A percentile compares a stretch with the other conserved stretches of the same genome.
Conservation (phyloP, 495 filamentous ascomycete genomes). For the Massariosphaeria phaeospora region DNA sequence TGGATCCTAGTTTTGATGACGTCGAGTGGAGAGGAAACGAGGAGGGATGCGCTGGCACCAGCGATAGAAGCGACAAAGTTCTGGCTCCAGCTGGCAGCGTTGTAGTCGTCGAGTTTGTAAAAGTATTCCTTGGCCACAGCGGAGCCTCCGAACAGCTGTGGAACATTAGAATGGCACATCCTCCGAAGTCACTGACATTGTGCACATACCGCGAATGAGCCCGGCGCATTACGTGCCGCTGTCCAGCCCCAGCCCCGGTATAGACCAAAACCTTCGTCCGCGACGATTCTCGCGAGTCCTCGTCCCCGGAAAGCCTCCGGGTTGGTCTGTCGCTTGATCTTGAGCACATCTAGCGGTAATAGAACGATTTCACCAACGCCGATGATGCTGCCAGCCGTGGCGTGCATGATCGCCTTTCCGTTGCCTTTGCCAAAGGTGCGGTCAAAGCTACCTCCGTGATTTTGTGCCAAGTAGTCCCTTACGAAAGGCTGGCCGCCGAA, state of each 20-base stretch:
- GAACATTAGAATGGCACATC: conserved; percentile 13
- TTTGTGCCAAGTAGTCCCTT: conserved; percentile 77
- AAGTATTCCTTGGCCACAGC: conserved; percentile 98
- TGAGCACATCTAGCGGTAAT: conserved; percentile 91
- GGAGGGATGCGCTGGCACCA: conserved; percentile 82
- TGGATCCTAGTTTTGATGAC: conserved; percentile 99
- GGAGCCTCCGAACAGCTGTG: conserved; percentile 90
- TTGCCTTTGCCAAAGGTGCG: conserved; percentile 88
- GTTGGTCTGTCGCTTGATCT: conserved; percentile 99
- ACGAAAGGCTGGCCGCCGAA: conserved; percentile 97
- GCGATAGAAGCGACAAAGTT: conserved; percentile 97
- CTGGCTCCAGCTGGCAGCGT: conserved; percentile 86
- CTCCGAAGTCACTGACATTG: conserved; percentile 5
- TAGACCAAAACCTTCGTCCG: conserved; percentile 90
- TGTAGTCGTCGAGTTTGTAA: conserved; percentile 84
- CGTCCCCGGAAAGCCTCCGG: conserved; percentile 95
- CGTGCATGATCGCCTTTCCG: conserved; percentile 97
- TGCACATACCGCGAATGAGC: conserved; percentile 82
- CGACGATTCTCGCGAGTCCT: conserved; percentile 81
- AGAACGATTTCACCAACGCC: conserved; percentile 96
- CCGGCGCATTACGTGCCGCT: conserved; percentile 92
- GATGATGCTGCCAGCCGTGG: conserved; percentile 89
- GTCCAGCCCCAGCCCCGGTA: conserved; percentile 98
- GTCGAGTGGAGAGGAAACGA: conserved; percentile 93
- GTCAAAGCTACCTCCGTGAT: conserved; percentile 81